Conservation (phyloP, 2,329 filamentous ascomycete species). For the Fusarium newnesense region DNA sequence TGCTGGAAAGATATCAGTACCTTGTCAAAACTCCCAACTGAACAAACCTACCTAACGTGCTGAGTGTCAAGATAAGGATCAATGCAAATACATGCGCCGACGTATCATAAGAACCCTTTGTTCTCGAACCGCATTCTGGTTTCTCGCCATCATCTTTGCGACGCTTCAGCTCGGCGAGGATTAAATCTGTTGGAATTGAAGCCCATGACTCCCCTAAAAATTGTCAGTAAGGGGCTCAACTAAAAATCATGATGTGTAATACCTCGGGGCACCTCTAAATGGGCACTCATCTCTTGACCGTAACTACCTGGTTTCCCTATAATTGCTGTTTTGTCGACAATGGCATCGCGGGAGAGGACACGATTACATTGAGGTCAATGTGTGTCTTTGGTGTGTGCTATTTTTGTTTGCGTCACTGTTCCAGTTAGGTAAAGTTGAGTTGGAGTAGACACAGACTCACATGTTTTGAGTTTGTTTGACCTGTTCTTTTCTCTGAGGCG, state of each 20-base stretch:
- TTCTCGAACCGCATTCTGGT: constrained; percentile 64
- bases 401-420: constrained; percentile 42
- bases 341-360: constrained; percentile 44
- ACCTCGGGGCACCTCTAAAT: constrained; percentile 37
- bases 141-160: constrained; percentile 56
- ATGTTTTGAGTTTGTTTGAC: constrained; percentile 39
- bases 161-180: constrained; percentile 63
- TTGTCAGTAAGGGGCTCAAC: constrained; percentile 32
- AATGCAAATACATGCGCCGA: constrained; percentile 74
- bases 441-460: constrained; percentile 10
- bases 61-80: constrained; percentile 71
- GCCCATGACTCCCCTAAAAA: constrained; percentile 53
- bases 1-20: constrained; percentile 52
- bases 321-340: constrained; percentile 24
- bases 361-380: constrained; percentile 26
- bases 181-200: constrained; percentile 61
- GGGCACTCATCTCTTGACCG: constrained; percentile 33
- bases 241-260: neutral
- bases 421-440: neutral
- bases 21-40: neutral
- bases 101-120: constrained; percentile 70
- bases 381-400: constrained; percentile 16
- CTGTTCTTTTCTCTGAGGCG: constrained; percentile 14
- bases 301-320: constrained; percentile 31
- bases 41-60: constrained; percentile 61